phyloP scores from a whole-genome alignment of 192 early-diverging fungal species.

The Coemansia sp. region DNA sequence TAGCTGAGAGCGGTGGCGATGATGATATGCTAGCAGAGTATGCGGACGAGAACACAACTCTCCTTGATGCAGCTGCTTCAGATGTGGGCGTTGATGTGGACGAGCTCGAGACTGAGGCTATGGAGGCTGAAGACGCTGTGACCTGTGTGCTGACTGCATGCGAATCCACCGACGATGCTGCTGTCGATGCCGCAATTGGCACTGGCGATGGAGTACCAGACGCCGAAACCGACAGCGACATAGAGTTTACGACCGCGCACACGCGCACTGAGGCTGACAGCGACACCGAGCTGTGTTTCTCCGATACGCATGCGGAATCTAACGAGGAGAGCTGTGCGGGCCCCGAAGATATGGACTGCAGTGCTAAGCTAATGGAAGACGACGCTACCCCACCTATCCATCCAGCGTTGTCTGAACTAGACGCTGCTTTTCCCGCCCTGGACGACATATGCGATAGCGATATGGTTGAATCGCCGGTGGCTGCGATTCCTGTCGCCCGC shows the following conservation, averaged over 20 bases:
- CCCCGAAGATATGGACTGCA: neutral
- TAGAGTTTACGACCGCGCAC: constrained; percentile 10
- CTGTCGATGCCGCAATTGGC: neutral
- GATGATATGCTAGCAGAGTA: constrained; percentile 1
- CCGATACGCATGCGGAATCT: neutral
- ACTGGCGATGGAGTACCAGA: neutral
- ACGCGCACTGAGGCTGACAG: constrained; percentile 1
- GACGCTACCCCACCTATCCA: neutral
- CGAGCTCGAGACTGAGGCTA: neutral
- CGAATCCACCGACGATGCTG: neutral
- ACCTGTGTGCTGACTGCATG: neutral
- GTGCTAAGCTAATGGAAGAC: neutral
- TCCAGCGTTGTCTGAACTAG: neutral
- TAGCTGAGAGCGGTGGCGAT: neutral
- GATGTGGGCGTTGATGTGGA: too few species aligned
- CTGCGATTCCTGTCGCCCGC: neutral
- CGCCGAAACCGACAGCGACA: constrained; percentile 17
- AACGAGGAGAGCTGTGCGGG: neutral
- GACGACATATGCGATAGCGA: neutral
- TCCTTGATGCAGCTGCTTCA: neutral
- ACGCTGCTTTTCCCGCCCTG: neutral
- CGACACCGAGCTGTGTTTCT: neutral
- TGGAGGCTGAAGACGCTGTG: neutral
- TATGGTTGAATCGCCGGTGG: neutral
- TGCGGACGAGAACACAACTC: neutral